Evolutionary conservation across 2,329 filamentous ascomycete genomes (phyloP), one percentile per base, ranked within the genome.

Genomic region (Colletotrichum cordylinicola): DNA sequence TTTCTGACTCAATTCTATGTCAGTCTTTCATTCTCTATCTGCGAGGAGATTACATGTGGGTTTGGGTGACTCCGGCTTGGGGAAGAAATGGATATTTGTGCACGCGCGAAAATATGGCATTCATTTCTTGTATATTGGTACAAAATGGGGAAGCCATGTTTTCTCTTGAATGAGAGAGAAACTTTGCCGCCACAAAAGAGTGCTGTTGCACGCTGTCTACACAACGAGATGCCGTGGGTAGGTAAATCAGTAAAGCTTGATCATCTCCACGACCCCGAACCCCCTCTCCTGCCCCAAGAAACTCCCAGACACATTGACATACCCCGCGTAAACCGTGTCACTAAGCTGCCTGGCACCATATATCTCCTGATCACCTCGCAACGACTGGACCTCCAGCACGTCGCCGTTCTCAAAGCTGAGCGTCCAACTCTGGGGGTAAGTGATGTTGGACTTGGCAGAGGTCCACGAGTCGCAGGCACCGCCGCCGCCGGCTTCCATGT

Each of bases 171-270:
- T 48, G 16, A 43, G 37, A 43, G 39, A 6, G 39, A n/a, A 2
- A 43, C 9, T 43, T 6, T 43, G 18, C 39, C 18, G 39, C 18
- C 4, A 1, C 5, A n/a, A 18, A 48, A 48, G 18, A 48, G 9
- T 4, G 3, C 1, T 48, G 43, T 21, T 1, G 1, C 18, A 2
- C 3, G 43, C 10, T 13, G 10, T 48, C 2, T 4, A 2, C 0
- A 21, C 10, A 21, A n/a, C 10, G n/a, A 4, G 43, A 48, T 48
- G 43, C 10, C 43, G n/a, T 7, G n/a, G n/a, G 0, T 3, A 48
- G 6, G n/a, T 13, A 4, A 21, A n/a, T 48, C n/a, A 7, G 43
- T 48, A 21, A 48, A 48, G 43, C 43, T 48, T 48, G 43, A 48
- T 48, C 43, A 48, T 21, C 43, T 48, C 43, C 43, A 21, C 43